These are phyloP conservation scores for Eutypella sp. DNA, from an alignment of 2,329 filamentous ascomycete genomes.

Conservation along the genomic window DNA sequence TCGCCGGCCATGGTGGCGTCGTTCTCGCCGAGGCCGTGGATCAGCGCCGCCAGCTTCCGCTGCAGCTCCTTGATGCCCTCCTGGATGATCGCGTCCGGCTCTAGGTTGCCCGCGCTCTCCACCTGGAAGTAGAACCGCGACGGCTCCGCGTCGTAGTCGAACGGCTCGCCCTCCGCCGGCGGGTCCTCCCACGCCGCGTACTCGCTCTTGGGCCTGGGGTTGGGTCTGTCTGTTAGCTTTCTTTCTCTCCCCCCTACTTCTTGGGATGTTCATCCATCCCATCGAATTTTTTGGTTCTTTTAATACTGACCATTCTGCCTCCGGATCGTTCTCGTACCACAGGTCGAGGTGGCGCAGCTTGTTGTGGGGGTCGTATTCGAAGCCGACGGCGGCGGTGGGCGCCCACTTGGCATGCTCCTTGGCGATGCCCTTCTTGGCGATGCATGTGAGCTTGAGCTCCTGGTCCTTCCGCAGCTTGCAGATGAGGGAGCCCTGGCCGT, in stretches of 20 bases:
- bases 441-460: conserved; percentile 83
- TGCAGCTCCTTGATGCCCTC: conserved; percentile 86
- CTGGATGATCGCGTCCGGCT: conserved; percentile 84
- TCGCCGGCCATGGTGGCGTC: conserved; percentile 55
- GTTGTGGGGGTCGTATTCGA: conserved; percentile 98
- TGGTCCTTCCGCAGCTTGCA: conserved; percentile 87
- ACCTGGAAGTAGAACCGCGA: conserved; percentile 89
- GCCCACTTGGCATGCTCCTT: conserved; percentile 99
- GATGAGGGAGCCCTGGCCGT: conserved; percentile 77
- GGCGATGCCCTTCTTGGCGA: conserved; percentile 96
- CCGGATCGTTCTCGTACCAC: conserved; percentile 86
- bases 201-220: conserved; percentile 69
- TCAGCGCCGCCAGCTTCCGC: conserved; percentile 78
- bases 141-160: conserved; percentile 86
- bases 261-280: background rate
- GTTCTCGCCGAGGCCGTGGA: conserved; percentile 54
- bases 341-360: conserved; percentile 87
- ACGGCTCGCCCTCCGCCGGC: conserved; percentile 74
- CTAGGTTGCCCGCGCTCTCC: conserved; percentile 80
- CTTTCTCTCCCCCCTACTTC: background rate
- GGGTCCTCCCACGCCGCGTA: conserved; percentile 78
- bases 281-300: background rate
- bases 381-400: conserved; percentile 84
- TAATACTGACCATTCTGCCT: conserved; percentile 71
- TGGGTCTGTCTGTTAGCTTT: conserved; percentile 18